Evolutionary conservation across 1,284 basidiomycete genomes (phyloP), one percentile per base, ranked within the genome.

Genomic region (Wallemia hederae): DNA sequence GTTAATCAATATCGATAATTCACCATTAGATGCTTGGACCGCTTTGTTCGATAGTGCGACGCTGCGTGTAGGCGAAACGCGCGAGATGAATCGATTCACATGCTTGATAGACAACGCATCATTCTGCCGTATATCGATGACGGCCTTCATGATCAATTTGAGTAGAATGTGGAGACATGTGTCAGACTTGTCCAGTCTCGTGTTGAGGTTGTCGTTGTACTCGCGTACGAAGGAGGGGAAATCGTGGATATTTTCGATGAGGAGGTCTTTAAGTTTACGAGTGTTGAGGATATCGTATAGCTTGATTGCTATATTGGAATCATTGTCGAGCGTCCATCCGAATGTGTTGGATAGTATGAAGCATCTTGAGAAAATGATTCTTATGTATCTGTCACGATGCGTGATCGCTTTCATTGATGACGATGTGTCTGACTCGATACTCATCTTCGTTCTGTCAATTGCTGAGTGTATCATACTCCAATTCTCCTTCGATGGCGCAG

Each of bases 1-100:
- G 69, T 97, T 96, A 70, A 84, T 81, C 14, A 96, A 75, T 74
- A 82, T 81, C 0, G 86, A 85, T 1, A 87, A 74, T 60, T 85
- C 79, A 28, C 77, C 72, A 1, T 69, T 65, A 2, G 62, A 24
- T 0, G 75, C 74, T 0, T 80, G 79, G 2, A 79, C 74, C 19
- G 72, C 68, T 27, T 73, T 70, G 59, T 78, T 77, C 17, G 77
- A 77, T 69, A 82, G 83, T 0, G 79, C 74, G 1, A 89, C 75
- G 9, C 77, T 73, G 1, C 81, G 78, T 24, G 90, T 77, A 0
- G 91, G 87, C 11, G 83, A 78, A 24, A 82, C 78, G 29, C 86
- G 74, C n/a, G 84, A 81, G 56, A 90, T 74, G 17, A 94, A 72
- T 64, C 87, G 82, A 65, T 78, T 82, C 49, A 82, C 71, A 60